These are phyloP conservation scores for Alternaria angustiovoidea DNA, from an alignment of 2,329 filamentous ascomycete genomes.

Conservation along the genomic window DNA sequence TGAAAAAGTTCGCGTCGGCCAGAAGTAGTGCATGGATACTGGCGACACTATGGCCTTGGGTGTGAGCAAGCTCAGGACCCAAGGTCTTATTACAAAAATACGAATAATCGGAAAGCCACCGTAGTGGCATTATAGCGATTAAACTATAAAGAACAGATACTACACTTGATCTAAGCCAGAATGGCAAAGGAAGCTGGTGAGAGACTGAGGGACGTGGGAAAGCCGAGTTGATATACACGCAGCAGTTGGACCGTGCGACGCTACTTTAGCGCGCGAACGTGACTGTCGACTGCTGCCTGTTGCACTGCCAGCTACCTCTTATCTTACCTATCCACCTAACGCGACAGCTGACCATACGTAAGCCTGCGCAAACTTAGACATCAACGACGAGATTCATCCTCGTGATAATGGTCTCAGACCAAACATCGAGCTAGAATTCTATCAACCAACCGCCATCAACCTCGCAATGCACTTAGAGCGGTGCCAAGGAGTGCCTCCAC, in stretches of 20 bases:
- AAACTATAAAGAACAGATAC: slow-evolving; percentile 1
- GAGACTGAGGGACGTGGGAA: neutral
- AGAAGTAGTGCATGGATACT: neutral
- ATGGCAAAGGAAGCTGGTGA: neutral
- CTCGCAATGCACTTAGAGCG: no score
- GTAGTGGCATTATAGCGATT: neutral
- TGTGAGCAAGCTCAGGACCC: neutral
- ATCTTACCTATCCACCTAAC: no score
- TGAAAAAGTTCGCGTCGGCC: neutral
- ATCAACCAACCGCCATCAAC: no score
- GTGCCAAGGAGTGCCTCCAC: no score
- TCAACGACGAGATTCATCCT: no score
- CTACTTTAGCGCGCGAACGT: neutral
- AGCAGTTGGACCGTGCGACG: neutral
- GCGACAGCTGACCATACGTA: no score
- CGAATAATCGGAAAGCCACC: neutral
- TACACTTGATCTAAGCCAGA: neutral
- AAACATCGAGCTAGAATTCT: no score
- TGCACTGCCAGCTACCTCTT: neutral
- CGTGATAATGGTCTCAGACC: no score
- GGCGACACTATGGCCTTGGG: neutral
- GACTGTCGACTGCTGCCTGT: neutral
- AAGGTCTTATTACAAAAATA: neutral
- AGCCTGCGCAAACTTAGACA: no score
- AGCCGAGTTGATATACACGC: neutral